Percentiles rank a stretch among this genome's conserved stretches.
Evolutionary conservation across 1,284 basidiomycete species (phyloP).

Genomic region (Meira nashicola): DNA sequence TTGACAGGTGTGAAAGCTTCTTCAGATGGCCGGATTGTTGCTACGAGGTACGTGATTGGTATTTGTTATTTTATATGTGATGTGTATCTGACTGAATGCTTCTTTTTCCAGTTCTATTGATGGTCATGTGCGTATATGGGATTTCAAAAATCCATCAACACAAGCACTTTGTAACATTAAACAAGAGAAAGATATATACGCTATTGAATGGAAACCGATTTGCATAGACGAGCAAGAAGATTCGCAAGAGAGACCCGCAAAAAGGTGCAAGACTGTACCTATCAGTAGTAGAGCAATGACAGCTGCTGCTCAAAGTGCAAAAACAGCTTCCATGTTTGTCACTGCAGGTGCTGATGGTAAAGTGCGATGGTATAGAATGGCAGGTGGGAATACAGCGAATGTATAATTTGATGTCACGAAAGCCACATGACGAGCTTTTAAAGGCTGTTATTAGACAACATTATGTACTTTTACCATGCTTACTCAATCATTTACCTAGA

Average conservation of each 20-base stretch:
- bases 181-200: background rate
- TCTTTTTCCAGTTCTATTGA: background rate
- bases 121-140: conserved; percentile 1
- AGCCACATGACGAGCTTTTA: background rate
- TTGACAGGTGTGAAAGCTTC: background rate
- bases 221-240: background rate
- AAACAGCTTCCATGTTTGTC: conserved; percentile 1
- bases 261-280: too few relatives aligned
- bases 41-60: background rate
- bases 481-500: background rate
- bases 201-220: background rate
- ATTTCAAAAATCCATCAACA: background rate
- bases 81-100: too few relatives aligned
- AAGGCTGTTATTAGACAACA: background rate
- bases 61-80: too few relatives aligned
- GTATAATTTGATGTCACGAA: too few relatives aligned
- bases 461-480: background rate
- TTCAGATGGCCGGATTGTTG: background rate
- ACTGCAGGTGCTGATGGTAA: background rate
- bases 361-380: background rate
- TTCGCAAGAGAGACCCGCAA: too few relatives aligned
- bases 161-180: background rate
- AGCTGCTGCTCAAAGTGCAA: too few relatives aligned
- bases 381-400: background rate
- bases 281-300: too few relatives aligned